Evolutionary conservation across 2,329 filamentous ascomycete genomes (phyloP).

Genomic region (Cryoendolithus antarcticus): DNA sequence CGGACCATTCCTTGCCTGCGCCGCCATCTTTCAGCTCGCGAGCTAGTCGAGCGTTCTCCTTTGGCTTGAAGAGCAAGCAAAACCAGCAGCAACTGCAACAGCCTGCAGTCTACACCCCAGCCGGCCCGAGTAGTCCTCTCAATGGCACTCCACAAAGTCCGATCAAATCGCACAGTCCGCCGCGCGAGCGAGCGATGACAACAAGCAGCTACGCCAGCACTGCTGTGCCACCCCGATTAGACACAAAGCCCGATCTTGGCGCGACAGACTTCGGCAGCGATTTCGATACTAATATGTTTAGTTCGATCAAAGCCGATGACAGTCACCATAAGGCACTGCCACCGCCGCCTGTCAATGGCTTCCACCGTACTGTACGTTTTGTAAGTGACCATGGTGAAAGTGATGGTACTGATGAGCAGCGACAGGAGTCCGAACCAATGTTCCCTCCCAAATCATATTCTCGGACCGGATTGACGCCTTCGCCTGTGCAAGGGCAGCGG

Average conservation of each 20-base stretch:
- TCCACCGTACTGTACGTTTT: conserved; percentile 11
- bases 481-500: conserved; percentile 11
- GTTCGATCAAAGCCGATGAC: conserved; percentile 3
- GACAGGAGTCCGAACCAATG: conserved; percentile 21
- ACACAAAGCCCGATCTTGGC: conserved; percentile 16
- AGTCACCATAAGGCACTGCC: background rate
- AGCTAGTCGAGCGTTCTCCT: conserved; percentile 41
- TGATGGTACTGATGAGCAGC: conserved; percentile 1
- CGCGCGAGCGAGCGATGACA: conserved; percentile 30
- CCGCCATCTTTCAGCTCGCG: conserved; percentile 26
- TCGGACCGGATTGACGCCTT: conserved; percentile 16
- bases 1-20: conserved; percentile 20
- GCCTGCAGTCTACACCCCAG: too few relatives aligned
- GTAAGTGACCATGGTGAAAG: background rate
- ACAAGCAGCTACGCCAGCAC: conserved; percentile 29
- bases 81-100: too few relatives aligned
- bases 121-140: too few relatives aligned
- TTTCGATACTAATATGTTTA: conserved; percentile 25
- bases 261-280: conserved; percentile 21
- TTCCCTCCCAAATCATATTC: conserved; percentile 22
- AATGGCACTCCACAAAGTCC: too few relatives aligned
- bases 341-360: conserved; percentile 1
- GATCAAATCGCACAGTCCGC: conserved; percentile 4
- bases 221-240: conserved; percentile 19
- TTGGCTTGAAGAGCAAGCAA: conserved; percentile 29